Evolutionary conservation across 768 basidiomycete genomes (phyloP), one percentile per base, ranked within the genome.

Genomic region (Nevesoporus exiguus): DNA sequence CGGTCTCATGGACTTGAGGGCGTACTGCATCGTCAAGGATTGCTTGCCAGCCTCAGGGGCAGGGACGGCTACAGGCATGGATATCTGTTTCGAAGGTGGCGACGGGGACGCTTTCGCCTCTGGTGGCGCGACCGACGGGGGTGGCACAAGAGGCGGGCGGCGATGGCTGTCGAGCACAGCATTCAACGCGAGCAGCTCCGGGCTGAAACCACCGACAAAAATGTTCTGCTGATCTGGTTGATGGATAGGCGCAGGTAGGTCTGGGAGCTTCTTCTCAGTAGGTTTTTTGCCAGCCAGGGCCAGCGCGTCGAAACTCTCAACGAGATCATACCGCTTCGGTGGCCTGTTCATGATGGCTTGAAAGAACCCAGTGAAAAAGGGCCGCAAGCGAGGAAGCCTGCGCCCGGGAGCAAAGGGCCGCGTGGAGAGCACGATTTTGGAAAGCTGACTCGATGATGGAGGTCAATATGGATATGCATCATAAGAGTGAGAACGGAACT

Each of bases 151-250:
- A 39, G 60, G 48, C 9, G 63, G 49, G 33, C 48, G 56, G 34
- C 49, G 52, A 19, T 33, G 48, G 25, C 31, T 50, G 39, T 61
- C 55, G 46, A 54, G 59, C 3, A 34, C 42, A 8, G 30, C 17
- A 14, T 58, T 62, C 47, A 48, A 22, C 5, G 55, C 47, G 7
- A 60, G 33, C 40, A 30, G n/a, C 47, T 48, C 58, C 2, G 60
- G 70, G 41, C 19, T 55, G 61, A 84, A 85, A 29, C 82, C 81
- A 17, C 80, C 82, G 30, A 83, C 65, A 59, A 84, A 83, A 27
- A 57, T 55, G 42, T 1, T 36, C 21, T 47, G 36, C 24, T 13
- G 24, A 14, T 19, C 8, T 29, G 27, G 44, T 8, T 19, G 37
- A n/a, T 2, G 0, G 24, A 11, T 9, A 7, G 21, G 34, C 8